Percentiles rank a stretch among this genome's conserved stretches.
Evolutionary conservation across 2,329 filamentous ascomycete species (phyloP).

Genomic region (Calonectria fujianensis): DNA sequence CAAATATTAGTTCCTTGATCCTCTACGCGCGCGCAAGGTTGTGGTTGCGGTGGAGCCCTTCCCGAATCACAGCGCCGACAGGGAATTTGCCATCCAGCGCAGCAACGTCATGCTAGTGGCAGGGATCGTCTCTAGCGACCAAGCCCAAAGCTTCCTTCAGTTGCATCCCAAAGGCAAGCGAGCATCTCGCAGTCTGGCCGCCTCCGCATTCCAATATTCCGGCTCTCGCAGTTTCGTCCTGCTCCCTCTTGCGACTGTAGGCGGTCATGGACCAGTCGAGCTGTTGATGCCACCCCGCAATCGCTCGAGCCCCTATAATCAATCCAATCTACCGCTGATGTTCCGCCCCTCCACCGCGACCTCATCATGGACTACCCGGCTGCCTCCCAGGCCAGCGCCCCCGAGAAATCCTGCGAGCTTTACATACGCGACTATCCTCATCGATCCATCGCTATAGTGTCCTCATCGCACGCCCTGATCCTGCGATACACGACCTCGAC

Average conservation of each 20-base stretch:
- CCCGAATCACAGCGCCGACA: constrained; percentile 21
- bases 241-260: background rate
- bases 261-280: constrained; percentile 47
- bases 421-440: constrained; percentile 91
- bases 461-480: constrained; percentile 86
- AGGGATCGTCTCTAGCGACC: constrained; percentile 38
- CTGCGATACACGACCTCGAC: constrained; percentile 85
- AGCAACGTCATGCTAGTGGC: constrained; percentile 44
- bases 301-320: constrained; percentile 41
- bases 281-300: constrained; percentile 40
- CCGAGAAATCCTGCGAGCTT: constrained; percentile 82
- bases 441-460: constrained; percentile 90
- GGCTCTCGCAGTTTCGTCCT: constrained; percentile 8
- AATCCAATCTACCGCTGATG: constrained; percentile 36
- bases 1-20: constrained; percentile 23
- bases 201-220: constrained; percentile 18
- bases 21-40: constrained; percentile 5
- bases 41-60: constrained; percentile 30
- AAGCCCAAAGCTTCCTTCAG: constrained; percentile 39
- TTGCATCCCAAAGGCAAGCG: constrained; percentile 31
- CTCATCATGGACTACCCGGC: constrained; percentile 69
- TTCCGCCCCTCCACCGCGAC: constrained; percentile 37
- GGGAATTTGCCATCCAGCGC: constrained; percentile 32
- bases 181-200: constrained; percentile 21
- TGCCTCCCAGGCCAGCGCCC: constrained; percentile 67